Percentiles rank a stretch among this genome's conserved stretches.
These are phyloP conservation scores for Cichorium intybus DNA, from an alignment of 140 eudicot genomes.

Conservation along the genomic window DNA sequence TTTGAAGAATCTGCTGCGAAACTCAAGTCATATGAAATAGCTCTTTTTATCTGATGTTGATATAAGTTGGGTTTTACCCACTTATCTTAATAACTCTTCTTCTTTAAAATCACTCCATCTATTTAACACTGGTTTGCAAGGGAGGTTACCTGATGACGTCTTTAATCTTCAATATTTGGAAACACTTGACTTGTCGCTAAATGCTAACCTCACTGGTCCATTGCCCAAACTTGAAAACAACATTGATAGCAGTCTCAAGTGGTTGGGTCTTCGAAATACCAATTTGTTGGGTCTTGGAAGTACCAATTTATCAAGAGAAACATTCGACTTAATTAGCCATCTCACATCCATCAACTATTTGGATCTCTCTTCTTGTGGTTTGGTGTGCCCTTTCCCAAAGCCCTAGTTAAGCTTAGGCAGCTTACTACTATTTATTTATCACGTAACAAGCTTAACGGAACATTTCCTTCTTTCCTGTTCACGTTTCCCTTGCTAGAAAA, in stretches of 20 bases:
- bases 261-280: no score
- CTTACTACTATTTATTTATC: no score
- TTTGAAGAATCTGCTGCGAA: slow-evolving; percentile 5
- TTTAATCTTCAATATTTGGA: slow-evolving; percentile 20
- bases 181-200: not conserved
- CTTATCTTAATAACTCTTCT: slow-evolving; percentile 15
- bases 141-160: slow-evolving; percentile 18
- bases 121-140: not conserved
- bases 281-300: no score
- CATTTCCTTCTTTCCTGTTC: no score
- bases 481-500: no score
- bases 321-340: no score
- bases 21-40: slow-evolving; percentile 1
- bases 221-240: not conserved
- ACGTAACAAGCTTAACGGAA: no score
- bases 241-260: no score
- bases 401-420: not conserved
- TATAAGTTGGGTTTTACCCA: no score
- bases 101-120: slow-evolving; percentile 8
- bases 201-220: not conserved
- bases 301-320: no score
- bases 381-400: not conserved
- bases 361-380: no score
- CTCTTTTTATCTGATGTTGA: not conserved
- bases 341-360: no score